These are phyloP conservation scores for Yamadazyma siamensis DNA, from an alignment of 1,139 yeast species.

Conservation along the genomic window DNA sequence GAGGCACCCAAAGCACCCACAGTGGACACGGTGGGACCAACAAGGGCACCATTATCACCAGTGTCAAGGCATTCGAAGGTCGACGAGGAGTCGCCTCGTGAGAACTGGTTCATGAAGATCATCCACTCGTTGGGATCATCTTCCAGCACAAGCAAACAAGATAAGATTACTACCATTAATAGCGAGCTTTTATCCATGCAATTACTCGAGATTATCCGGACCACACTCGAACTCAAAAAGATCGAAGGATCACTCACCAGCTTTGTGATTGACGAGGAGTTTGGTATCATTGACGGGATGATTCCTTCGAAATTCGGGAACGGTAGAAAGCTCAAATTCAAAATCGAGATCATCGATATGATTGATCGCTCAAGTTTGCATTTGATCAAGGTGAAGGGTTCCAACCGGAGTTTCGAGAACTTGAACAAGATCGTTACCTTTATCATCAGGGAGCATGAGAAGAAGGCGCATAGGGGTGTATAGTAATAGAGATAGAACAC, in stretches of 20 bases:
- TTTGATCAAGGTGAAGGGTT: conserved; percentile 60
- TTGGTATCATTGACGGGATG: conserved; percentile 43
- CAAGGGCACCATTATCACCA: not conserved
- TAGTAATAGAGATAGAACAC: conserved; percentile 1
- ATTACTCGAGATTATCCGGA: conserved; percentile 32
- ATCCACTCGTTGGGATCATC: conserved; percentile 23
- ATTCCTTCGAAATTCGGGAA: conserved; percentile 48
- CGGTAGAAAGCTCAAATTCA: conserved; percentile 48
- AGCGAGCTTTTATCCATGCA: conserved; percentile 28
- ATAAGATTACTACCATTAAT: conserved; percentile 31
- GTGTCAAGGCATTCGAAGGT: not conserved
- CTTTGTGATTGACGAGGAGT: conserved; percentile 42
- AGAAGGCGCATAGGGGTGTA: conserved; percentile 1
- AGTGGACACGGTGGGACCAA: not conserved
- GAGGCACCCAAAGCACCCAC: conserved; percentile 44
- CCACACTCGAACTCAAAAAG: conserved; percentile 44
- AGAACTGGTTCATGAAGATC: conserved; percentile 40
- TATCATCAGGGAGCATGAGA: conserved; percentile 22
- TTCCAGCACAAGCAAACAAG: conserved; percentile 2
- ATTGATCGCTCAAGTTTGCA: conserved; percentile 46
- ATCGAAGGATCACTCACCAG: conserved; percentile 49
- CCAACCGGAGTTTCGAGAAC: conserved; percentile 60
- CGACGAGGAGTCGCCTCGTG: conserved; percentile 13
- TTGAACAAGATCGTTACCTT: conserved; percentile 47
- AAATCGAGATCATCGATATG: conserved; percentile 41